phyloP scores from a whole-genome alignment of 2,329 filamentous ascomycete species.

The Arthrobotrys conoides region DNA sequence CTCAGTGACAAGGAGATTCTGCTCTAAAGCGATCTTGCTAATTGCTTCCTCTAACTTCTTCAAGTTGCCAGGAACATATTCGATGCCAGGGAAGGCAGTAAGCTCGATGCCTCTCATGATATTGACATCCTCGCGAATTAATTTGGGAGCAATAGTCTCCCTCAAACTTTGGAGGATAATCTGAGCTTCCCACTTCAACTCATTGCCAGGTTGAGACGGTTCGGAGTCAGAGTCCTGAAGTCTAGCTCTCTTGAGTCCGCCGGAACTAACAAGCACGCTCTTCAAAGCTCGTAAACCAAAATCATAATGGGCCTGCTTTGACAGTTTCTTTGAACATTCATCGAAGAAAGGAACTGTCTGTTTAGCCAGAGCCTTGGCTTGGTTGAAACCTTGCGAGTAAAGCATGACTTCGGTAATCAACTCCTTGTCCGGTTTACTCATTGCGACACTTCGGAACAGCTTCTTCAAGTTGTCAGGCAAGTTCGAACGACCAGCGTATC shows the following conservation, averaged over 20 bases:
- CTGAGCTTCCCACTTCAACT: conserved; percentile 78
- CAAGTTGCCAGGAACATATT: conserved; percentile 91
- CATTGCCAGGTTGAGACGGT: conserved; percentile 36
- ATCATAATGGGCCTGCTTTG: conserved; percentile 98
- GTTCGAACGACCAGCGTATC: conserved; percentile 97
- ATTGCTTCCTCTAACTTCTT: conserved; percentile 85
- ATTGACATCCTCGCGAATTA: conserved; percentile 92
- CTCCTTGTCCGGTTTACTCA: conserved; percentile 99
- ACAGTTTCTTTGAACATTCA: conserved; percentile 82
- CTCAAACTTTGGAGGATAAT: conserved; percentile 99
- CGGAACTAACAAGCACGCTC: conserved; percentile 97
- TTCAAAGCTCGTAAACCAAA: conserved; percentile 98
- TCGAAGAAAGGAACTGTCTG: conserved; percentile 99
- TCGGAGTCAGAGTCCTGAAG: conserved; percentile 62
- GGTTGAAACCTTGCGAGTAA: conserved; percentile 98
- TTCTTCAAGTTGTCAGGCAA: conserved; percentile 99
- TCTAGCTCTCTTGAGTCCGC: conserved; percentile 86
- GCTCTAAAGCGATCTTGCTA: conserved; percentile 83
- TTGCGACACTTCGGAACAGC: conserved; percentile 97
- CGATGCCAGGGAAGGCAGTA: conserved; percentile 89
- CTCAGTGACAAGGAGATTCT: conserved; percentile 89
- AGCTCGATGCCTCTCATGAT: conserved; percentile 86
- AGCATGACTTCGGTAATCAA: conserved; percentile 99
- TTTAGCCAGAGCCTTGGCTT: conserved; percentile 92
- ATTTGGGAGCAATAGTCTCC: conserved; percentile 97